Evolutionary conservation across 179 eudicot species (phyloP).

Genomic region (Nepenthes alata): DNA sequence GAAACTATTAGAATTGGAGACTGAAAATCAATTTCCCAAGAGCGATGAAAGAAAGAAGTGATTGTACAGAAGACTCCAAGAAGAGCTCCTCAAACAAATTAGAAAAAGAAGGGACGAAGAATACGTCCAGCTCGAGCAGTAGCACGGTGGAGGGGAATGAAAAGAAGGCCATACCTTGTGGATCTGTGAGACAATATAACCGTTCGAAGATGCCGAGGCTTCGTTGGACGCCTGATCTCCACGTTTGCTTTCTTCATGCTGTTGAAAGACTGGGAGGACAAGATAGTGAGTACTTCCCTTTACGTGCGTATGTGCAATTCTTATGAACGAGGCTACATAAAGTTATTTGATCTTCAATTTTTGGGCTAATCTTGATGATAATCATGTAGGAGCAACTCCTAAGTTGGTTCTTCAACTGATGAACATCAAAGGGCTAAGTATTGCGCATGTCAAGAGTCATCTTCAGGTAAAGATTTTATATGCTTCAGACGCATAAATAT

Average conservation of each 20-base stretch:
- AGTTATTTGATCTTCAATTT: background rate
- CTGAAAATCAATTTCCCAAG: no score
- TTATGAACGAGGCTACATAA: background rate
- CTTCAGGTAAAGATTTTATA: conserved; percentile 52
- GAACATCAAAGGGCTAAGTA: conserved; percentile 92
- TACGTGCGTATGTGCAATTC: background rate
- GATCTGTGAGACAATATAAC: conserved; percentile 68
- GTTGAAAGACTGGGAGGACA: conserved; percentile 91
- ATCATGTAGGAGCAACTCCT: conserved; percentile 77
- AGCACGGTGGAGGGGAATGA: conserved; percentile 63
- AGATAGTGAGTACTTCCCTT: conserved; percentile 50
- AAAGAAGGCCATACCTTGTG: conserved; percentile 36
- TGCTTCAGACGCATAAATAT: background rate
- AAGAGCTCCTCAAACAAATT: conserved; percentile 1
- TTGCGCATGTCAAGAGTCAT: conserved; percentile 98
- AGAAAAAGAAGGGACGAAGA: conserved; percentile 2
- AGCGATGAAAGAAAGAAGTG: no score
- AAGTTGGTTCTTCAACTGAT: conserved; percentile 86
- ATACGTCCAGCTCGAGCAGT: conserved; percentile 48
- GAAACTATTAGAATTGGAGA: no score
- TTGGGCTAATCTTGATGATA: background rate
- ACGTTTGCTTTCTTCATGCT: conserved; percentile 78
- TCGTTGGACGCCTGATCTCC: conserved; percentile 95
- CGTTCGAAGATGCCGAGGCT: conserved; percentile 90
- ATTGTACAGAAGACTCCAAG: no score